Conservation (phyloP, 2,329 filamentous ascomycete species). For the Lachnellula arida region DNA sequence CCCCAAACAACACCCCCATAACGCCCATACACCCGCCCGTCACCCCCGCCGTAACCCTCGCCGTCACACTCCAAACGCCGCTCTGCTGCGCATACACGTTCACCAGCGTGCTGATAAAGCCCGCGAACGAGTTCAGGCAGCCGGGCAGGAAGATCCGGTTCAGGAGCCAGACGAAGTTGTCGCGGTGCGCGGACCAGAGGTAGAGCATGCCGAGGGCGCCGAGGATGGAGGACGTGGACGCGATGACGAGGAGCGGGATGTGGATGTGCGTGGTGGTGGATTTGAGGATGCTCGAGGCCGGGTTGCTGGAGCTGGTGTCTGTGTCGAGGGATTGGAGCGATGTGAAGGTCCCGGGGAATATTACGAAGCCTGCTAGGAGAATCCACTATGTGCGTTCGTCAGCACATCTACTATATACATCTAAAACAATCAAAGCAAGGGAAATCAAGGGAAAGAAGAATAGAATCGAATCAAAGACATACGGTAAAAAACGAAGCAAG, state of each 20-base stretch:
- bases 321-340: constrained; percentile 9
- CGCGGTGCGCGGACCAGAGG: constrained; percentile 18
- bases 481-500: constrained; percentile 27
- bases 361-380: constrained; percentile 28
- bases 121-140: constrained; percentile 23
- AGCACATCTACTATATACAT: too few relatives aligned
- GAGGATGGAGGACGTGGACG: constrained; percentile 18
- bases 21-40: constrained; percentile 18
- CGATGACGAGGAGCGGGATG: constrained; percentile 23
- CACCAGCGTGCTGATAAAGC: constrained; percentile 26
- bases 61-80: constrained; percentile 25
- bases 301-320: neutral
- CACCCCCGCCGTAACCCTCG: constrained; percentile 24
- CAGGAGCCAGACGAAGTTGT: constrained; percentile 28
- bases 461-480: neutral
- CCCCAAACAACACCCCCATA: constrained; percentile 20
- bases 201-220: constrained; percentile 25
- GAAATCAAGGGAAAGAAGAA: neutral
- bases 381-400: constrained; percentile 8
- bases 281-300: constrained; percentile 12
- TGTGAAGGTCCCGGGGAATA: constrained; percentile 30
- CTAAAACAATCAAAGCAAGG: neutral
- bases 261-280: constrained; percentile 14
- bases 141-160: constrained; percentile 29
- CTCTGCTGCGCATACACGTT: constrained; percentile 24